These are phyloP conservation scores for Calonectria pseudoreteaudii DNA, from an alignment of 2,329 filamentous ascomycete species.

Conservation along the genomic window DNA sequence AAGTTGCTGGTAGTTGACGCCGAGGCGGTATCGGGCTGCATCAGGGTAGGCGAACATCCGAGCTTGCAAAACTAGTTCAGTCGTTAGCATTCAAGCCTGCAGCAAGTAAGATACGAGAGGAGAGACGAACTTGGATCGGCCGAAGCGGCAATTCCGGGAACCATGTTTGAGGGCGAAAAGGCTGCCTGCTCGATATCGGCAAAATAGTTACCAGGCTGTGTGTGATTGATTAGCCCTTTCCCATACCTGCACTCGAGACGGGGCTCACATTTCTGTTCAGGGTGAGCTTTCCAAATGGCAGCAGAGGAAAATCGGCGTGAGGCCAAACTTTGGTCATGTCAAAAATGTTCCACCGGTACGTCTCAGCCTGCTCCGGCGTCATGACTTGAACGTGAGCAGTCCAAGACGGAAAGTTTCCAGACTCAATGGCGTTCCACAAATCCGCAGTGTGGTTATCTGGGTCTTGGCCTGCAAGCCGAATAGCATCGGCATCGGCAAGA, in stretches of 20 bases:
- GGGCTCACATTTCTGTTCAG: constrained; percentile 70
- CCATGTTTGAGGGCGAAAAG: constrained; percentile 74
- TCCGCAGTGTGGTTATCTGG: constrained; percentile 61
- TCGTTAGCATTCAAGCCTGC: neutral
- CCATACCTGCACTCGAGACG: too few relatives aligned
- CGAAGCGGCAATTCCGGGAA: constrained; percentile 72
- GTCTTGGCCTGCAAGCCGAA: constrained; percentile 53
- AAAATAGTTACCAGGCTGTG: constrained; percentile 70
- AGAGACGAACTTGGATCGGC: constrained; percentile 62
- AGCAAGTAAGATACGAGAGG: neutral
- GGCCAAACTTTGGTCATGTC: constrained; percentile 80
- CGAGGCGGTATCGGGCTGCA: constrained; percentile 64
- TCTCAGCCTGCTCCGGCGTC: constrained; percentile 70
- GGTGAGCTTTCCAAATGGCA: constrained; percentile 70
- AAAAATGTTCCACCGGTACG: constrained; percentile 73
- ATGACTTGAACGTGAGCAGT: constrained; percentile 73
- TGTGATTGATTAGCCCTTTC: neutral
- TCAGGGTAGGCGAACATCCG: constrained; percentile 63
- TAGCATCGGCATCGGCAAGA: constrained; percentile 54
- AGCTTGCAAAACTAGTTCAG: constrained; percentile 52
- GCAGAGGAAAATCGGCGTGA: constrained; percentile 70
- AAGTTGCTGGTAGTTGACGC: constrained; percentile 63
- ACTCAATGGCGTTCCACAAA: constrained; percentile 62
- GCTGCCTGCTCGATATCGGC: constrained; percentile 76
- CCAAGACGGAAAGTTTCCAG: constrained; percentile 72